Conservation (phyloP, 352 stramenopile genomes). For the Elongisporangium anandrum region DNA sequence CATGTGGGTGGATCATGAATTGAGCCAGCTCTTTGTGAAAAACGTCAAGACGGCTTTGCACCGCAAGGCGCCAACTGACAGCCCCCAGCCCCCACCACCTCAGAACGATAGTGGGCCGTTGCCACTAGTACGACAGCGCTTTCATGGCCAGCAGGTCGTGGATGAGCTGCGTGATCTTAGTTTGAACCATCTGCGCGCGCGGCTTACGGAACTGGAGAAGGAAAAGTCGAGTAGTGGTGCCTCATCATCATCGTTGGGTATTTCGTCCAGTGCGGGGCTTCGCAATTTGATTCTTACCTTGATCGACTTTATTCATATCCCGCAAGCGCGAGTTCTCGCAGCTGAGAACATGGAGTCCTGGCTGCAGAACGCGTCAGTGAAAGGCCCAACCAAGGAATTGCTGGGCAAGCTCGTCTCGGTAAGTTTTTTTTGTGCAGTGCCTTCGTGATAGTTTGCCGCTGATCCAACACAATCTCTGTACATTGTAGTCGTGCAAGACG, state of each 20-base stretch:
- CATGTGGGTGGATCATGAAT: slow-evolving; percentile 79
- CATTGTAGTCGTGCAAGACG: slow-evolving; percentile 45
- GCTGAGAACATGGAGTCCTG: slow-evolving; percentile 74
- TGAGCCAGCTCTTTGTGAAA: slow-evolving; percentile 71
- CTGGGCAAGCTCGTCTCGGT: slow-evolving; percentile 60
- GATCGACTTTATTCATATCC: slow-evolving; percentile 54
- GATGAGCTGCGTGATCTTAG: slow-evolving; percentile 57
- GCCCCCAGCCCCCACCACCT: neutral
- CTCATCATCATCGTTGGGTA: neutral
- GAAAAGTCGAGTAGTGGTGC: slow-evolving; percentile 27
- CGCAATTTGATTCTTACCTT: slow-evolving; percentile 77
- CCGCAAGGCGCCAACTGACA: slow-evolving; percentile 12
- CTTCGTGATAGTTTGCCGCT: neutral
- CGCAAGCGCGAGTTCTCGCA: slow-evolving; percentile 56
- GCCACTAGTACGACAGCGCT: slow-evolving; percentile 36
- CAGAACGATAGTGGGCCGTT: neutral
- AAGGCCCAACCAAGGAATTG: slow-evolving; percentile 66
- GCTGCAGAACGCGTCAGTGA: slow-evolving; percentile 78
- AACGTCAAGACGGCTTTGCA: slow-evolving; percentile 75
- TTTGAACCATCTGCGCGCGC: slow-evolving; percentile 63
- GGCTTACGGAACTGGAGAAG: slow-evolving; percentile 66
- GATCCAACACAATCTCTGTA: neutral
- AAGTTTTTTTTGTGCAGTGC: slow-evolving; percentile 3
- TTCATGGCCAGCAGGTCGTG: slow-evolving; percentile 30
- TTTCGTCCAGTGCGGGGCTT: slow-evolving; percentile 21